Conservation (phyloP, 2,329 filamentous ascomycete species). For the Aspergillus niger region DNA sequence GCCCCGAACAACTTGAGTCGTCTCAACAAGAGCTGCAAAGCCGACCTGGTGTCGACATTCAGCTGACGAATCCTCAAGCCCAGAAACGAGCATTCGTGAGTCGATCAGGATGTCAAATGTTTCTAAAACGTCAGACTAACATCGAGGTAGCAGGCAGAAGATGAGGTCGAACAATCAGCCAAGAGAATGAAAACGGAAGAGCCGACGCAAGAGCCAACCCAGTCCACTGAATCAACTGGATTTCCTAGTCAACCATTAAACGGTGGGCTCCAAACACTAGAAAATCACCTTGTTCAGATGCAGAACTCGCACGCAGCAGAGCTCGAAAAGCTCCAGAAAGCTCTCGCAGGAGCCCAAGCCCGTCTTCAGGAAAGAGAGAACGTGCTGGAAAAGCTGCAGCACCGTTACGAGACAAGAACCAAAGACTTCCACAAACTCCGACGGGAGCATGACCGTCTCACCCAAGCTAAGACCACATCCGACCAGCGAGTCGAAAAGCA, state of each 20-base stretch:
- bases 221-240: conserved; percentile 39
- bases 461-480: conserved; percentile 30
- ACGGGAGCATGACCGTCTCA: conserved; percentile 38
- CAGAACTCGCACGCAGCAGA: conserved; percentile 35
- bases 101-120: not conserved
- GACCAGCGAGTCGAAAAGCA: conserved; percentile 39
- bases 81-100: conserved; percentile 39
- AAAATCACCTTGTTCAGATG: conserved; percentile 35
- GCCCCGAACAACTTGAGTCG: conserved; percentile 29
- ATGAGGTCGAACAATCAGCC: conserved; percentile 27
- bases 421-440: conserved; percentile 41
- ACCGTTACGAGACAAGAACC: conserved; percentile 48
- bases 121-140: conserved; percentile 15
- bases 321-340: conserved; percentile 32
- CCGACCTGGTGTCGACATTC: not conserved
- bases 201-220: conserved; percentile 36
- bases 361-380: conserved; percentile 37
- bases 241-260: conserved; percentile 34
- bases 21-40: conserved; percentile 10
- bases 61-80: conserved; percentile 5
- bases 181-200: conserved; percentile 44
- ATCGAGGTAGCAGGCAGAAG: conserved; percentile 34
- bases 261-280: conserved; percentile 30
- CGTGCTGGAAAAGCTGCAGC: conserved; percentile 40
- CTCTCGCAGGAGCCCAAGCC: conserved; percentile 28